Percentiles rank a stretch among this genome's conserved stretches.
phyloP scores from a whole-genome alignment of 495 filamentous ascomycete species.

The Aspergillus conjunctus region DNA sequence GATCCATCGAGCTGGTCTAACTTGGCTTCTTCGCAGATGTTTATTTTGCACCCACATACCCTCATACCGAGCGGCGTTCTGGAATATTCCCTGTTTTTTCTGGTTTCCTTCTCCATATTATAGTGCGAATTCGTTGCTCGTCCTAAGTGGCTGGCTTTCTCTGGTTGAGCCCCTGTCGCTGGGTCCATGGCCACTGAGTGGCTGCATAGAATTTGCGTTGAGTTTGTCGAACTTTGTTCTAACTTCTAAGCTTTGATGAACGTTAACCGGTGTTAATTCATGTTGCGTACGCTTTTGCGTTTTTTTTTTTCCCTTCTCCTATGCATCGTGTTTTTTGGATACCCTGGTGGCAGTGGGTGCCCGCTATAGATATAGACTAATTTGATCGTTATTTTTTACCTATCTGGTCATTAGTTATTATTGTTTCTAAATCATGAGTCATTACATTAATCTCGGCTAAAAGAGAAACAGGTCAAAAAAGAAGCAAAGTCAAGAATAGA shows the following conservation, averaged over 20 bases:
- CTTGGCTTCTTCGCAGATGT: constrained; percentile 8
- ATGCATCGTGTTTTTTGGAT: constrained; percentile 2
- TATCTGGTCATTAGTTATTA: neutral
- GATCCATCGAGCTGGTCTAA: neutral
- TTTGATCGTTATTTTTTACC: constrained; percentile 10
- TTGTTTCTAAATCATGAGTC: neutral
- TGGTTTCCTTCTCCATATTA: neutral
- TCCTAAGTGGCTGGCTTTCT: neutral
- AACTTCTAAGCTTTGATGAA: constrained; percentile 10
- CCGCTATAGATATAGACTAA: constrained; percentile 24
- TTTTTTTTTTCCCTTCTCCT: constrained; percentile 3
- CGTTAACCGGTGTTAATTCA: constrained; percentile 14
- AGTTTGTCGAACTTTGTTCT: constrained; percentile 4
- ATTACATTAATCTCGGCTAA: neutral
- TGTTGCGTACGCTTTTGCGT: constrained; percentile 4
- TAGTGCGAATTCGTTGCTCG: constrained; percentile 4
- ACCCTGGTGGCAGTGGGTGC: constrained; percentile 18
- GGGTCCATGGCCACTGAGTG: neutral
- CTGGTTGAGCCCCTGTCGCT: constrained; percentile 3
- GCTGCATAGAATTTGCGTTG: constrained; percentile 11
- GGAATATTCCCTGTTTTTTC: constrained; percentile 7
- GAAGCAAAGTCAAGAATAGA: neutral
- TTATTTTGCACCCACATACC: constrained; percentile 4
- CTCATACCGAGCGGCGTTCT: constrained; percentile 10
- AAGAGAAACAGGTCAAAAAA: neutral